Evolutionary conservation across 768 basidiomycete species (phyloP), one percentile per base, ranked within the genome.

Genomic region (Heimioporus sp.): DNA sequence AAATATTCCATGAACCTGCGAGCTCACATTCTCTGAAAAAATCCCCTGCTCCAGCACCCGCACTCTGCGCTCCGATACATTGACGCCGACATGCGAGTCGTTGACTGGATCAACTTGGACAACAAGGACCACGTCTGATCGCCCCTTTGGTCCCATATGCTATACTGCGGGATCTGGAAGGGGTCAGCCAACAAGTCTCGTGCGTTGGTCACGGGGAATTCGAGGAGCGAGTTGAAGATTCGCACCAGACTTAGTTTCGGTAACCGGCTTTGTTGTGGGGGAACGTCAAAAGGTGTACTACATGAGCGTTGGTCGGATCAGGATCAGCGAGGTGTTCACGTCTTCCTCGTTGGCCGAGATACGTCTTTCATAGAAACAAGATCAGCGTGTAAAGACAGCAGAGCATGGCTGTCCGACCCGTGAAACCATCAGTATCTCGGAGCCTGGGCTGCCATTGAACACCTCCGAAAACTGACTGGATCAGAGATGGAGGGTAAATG

Each of bases 351-450:
- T 94, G 39, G n/a, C n/a, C n/a, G 98, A 75, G 36, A 97, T 82
- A 70, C 98, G 97, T 58, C 95, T 96, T n/a, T 48, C 8, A 43
- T 32, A 30, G 19, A 31, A 48, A 20, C 39, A n/a, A 40, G 17
- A 17, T 61, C 30, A 57, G 31, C 12, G 24, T 52, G 41, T 35
- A 31, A 16, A 21, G 10, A 24, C 16, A 15, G 9, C 48, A 47
- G 30, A 21, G 19, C 1, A 28, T n/a, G 9, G 5, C 10, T 6
- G 2, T 59, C 83, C 59, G 48, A 87, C 93, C 95, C 80, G 72
- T 98, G 98, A 79, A 96, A 98, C n/a, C n/a, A n/a, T n/a, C 13
- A 95, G 97, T 19, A 95, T 98, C 76, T 99, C 97, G n/a, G n/a
- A n/a, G 69, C 98, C 97, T 9, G 97, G 97, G 78, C 92, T 95